Evolutionary conservation across 1,284 basidiomycete genomes (phyloP).

Genomic region (Moesziomyces sp.): DNA sequence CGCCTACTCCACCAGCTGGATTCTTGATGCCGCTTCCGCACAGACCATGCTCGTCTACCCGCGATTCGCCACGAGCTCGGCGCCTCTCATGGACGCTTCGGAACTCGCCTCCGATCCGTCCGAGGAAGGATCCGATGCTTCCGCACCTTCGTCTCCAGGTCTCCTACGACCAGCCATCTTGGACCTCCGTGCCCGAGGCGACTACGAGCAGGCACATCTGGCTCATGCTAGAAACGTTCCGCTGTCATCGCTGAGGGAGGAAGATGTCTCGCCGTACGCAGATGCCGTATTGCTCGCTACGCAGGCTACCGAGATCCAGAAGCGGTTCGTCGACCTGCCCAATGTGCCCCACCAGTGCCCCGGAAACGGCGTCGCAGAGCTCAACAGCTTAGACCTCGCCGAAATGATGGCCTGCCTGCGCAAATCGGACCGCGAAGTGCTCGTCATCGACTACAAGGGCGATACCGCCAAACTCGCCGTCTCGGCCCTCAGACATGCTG

Average conservation of each 20-base stretch:
- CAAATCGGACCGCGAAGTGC: conserved; percentile 10
- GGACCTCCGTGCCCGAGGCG: conserved; percentile 20
- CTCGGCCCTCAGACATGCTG: conserved; percentile 23
- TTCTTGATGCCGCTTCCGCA: conserved; percentile 20
- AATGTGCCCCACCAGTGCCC: conserved; percentile 10
- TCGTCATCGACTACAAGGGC: conserved; percentile 30
- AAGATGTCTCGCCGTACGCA: conserved; percentile 29
- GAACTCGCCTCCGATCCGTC: conserved; percentile 7
- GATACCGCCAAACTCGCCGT: conserved; percentile 27
- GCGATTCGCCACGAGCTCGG: conserved; percentile 5
- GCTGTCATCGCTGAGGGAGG: conserved; percentile 18
- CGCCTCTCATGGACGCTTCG: conserved; percentile 9
- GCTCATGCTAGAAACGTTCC: conserved; percentile 25
- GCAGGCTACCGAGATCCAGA: conserved; percentile 39
- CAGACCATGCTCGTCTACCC: conserved; percentile 42
- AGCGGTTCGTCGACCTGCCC: conserved; percentile 14
- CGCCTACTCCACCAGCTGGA: conserved; percentile 32
- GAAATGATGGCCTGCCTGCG: conserved; percentile 29
- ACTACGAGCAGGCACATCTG: conserved; percentile 11
- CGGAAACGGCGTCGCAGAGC: conserved; percentile 19
- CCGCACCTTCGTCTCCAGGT: neutral
- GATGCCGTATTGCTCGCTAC: conserved; percentile 31
- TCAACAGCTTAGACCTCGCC: conserved; percentile 11
- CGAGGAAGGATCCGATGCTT: conserved; percentile 11
- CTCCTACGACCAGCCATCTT: conserved; percentile 24